These are phyloP conservation scores for Nidularia sp. DNA, from an alignment of 768 basidiomycete species.

Conservation along the genomic window DNA sequence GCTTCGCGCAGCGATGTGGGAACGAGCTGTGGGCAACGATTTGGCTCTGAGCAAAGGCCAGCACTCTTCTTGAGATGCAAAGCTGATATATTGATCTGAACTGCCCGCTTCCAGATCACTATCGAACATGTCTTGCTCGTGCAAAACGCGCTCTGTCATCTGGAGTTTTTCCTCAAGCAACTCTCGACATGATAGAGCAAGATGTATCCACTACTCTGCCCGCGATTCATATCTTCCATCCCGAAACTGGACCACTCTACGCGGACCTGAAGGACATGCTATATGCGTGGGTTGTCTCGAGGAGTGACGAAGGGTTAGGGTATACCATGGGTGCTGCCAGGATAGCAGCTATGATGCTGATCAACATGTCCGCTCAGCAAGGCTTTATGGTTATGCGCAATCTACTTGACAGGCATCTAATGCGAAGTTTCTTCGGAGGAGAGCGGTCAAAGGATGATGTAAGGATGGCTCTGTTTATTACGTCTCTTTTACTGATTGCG, in stretches of 20 bases:
- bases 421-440: conserved; percentile 83
- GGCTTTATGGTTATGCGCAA: conserved; percentile 85
- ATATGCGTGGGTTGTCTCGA: conserved; percentile 83
- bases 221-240: conserved; percentile 75
- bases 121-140: conserved; percentile 64
- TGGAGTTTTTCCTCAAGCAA: conserved; percentile 62
- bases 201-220: conserved; percentile 77
- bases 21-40: conserved; percentile 79
- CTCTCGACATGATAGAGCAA: conserved; percentile 61
- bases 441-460: conserved; percentile 73
- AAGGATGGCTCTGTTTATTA: conserved; percentile 25
- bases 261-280: conserved; percentile 80
- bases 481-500: not conserved
- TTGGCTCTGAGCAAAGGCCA: conserved; percentile 80
- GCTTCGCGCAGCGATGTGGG: conserved; percentile 78
- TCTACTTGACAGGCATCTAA: conserved; percentile 77
- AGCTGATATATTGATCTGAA: not conserved
- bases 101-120: conserved; percentile 49
- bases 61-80: conserved; percentile 10
- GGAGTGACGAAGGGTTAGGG: conserved; percentile 77
- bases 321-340: conserved; percentile 68
- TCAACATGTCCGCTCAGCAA: conserved; percentile 74
- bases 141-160: conserved; percentile 67
- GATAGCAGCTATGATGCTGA: conserved; percentile 81
- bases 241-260: conserved; percentile 74